These are phyloP conservation scores for Platanus orientalis DNA, from an alignment of 164 flowering plant genomes.

Conservation along the genomic window DNA sequence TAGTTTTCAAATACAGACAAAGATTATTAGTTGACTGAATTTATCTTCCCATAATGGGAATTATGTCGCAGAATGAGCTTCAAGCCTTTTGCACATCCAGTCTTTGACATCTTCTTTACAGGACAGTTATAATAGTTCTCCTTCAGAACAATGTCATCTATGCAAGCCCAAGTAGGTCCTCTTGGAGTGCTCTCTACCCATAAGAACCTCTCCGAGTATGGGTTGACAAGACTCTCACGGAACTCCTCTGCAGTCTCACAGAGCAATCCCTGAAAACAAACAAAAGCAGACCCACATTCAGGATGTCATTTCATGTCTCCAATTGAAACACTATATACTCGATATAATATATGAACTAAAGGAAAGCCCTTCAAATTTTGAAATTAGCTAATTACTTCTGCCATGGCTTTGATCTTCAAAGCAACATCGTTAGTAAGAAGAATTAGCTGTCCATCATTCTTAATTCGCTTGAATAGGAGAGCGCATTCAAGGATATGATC, in stretches of 20 bases:
- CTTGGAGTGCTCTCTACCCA: conserved; percentile 80
- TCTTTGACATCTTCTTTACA: conserved; percentile 38
- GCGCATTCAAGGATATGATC: conserved; percentile 85
- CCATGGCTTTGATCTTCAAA: conserved; percentile 89
- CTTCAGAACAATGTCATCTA: conserved; percentile 55
- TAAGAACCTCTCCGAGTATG: conserved; percentile 75
- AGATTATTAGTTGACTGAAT: conserved; percentile 14
- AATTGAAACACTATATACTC: background rate
- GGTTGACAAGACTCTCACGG: conserved; percentile 75
- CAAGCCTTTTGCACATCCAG: conserved; percentile 69
- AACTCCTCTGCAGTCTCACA: conserved; percentile 86
- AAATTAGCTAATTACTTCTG: conserved; percentile 54
- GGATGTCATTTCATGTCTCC: too few species aligned
- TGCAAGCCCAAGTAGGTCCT: conserved; percentile 79
- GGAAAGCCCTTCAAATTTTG: background rate
- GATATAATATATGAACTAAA: too few species aligned
- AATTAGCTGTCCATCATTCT: conserved; percentile 48
- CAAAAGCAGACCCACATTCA: background rate
- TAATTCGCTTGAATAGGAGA: conserved; percentile 39
- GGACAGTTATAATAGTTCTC: conserved; percentile 42
- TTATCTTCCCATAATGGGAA: conserved; percentile 47
- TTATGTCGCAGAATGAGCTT: conserved; percentile 82
- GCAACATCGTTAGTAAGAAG: conserved; percentile 65
- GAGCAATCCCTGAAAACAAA: conserved; percentile 56
- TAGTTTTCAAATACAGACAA: too few species aligned